Conservation (phyloP, 768 basidiomycete species). For the Leccinum boreale region DNA sequence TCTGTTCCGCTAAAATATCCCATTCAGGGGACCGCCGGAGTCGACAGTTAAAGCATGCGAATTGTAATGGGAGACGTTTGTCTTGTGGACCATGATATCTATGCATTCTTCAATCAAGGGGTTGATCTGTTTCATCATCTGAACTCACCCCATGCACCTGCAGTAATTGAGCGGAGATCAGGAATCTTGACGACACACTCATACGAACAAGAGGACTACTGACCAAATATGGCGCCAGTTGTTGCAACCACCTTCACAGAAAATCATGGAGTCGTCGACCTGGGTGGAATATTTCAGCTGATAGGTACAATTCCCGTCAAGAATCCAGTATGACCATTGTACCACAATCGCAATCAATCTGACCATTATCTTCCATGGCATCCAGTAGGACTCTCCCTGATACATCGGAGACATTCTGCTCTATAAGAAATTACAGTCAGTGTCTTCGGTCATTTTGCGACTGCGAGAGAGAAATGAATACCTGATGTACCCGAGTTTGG, state of each 20-base stretch:
- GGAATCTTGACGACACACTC: neutral
- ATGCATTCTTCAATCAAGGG: neutral
- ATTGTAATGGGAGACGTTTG: constrained; percentile 53
- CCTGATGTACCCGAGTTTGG: constrained; percentile 50
- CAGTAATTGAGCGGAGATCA: neutral
- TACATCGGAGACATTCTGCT: neutral
- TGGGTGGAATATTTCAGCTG: constrained; percentile 23
- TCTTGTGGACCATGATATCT: constrained; percentile 67
- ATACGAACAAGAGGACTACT: constrained; percentile 14
- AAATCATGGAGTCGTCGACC: constrained; percentile 54
- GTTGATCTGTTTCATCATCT: neutral
- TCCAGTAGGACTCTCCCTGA: neutral
- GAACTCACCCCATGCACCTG: constrained; percentile 40
- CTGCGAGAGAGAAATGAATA: constrained; percentile 15
- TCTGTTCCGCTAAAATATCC: constrained; percentile 60
- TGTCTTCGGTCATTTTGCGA: constrained; percentile 21
- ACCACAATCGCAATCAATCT: constrained; percentile 68
- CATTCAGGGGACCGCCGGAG: constrained; percentile 63
- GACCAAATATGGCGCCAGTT: constrained; percentile 79
- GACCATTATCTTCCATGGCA: constrained; percentile 32
- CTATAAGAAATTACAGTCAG: constrained; percentile 30
- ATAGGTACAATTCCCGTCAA: neutral
- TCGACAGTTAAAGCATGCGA: constrained; percentile 76
- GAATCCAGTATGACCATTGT: constrained; percentile 39
- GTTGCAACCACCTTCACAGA: constrained; percentile 72